Percentiles rank a stretch among this genome's conserved stretches.
Conservation (phyloP, 768 basidiomycete genomes). For the Pulveroboletus frians region DNA sequence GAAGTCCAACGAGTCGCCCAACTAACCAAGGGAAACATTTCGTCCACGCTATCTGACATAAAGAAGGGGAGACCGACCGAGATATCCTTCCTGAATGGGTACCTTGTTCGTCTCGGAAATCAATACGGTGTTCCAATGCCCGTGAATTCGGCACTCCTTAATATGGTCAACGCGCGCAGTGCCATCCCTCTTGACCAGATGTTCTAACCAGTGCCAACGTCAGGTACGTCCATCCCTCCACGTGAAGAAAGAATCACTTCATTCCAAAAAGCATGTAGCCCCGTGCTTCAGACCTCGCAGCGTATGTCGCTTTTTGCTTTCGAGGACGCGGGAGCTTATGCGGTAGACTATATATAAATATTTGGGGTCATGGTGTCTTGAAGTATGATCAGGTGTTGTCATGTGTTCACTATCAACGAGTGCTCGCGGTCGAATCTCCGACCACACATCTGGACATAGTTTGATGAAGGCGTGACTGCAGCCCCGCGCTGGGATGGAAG, state of each 20-base stretch:
- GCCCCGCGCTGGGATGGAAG: too few species aligned
- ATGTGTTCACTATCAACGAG: not conserved
- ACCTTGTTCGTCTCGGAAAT: slow-evolving; percentile 59
- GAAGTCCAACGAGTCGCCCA: slow-evolving; percentile 57
- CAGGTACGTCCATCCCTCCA: slow-evolving; percentile 9
- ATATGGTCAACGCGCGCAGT: slow-evolving; percentile 56
- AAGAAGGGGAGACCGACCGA: slow-evolving; percentile 61
- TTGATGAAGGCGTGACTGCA: too few species aligned
- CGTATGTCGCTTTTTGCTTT: not conserved
- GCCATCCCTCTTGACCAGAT: slow-evolving; percentile 50
- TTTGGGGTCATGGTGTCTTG: not conserved
- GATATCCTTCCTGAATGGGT: slow-evolving; percentile 79
- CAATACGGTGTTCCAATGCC: slow-evolving; percentile 55
- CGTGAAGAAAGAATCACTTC: not conserved
- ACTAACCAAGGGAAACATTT: slow-evolving; percentile 61
- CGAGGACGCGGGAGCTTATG: not conserved
- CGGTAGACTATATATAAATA: not conserved
- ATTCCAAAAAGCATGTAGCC: not conserved
- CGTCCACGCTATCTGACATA: slow-evolving; percentile 78
- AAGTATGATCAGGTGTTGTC: not conserved
- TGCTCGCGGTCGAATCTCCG: too few species aligned
- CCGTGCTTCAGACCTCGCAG: not conserved
- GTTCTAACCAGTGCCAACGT: slow-evolving; percentile 9
- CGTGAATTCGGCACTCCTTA: slow-evolving; percentile 47
- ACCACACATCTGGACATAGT: too few species aligned